Base-by-base conservation (phyloP, 495 filamentous ascomycete species). In the Geopyxis carbonaria region DNA sequence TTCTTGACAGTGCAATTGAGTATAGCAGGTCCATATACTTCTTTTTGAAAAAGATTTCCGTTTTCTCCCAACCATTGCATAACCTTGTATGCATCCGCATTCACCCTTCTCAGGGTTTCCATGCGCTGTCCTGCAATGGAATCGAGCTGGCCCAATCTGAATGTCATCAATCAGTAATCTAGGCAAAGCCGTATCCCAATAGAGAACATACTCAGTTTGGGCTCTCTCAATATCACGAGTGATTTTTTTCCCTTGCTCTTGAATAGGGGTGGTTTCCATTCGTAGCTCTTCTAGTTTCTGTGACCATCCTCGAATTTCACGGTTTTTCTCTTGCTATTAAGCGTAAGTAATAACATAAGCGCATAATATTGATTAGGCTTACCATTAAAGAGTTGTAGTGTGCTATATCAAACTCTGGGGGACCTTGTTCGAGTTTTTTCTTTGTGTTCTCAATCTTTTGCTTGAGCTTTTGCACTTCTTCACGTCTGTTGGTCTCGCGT, bases 11-110 rank as follows among this genome's bases (percentile, higher is more conserved):
- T 79, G 57, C 87, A 93, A 16, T 67, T 73, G 10, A 99, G 60
- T 41, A 87, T 67, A 0, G 89, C 74, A 13, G 89, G 89, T 0
- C 83, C 85, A 57, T 82, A 86, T 16, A 95, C 76, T 45, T 78
- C 68, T 38, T 78, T 72, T 54, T 86, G 70, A 42, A 95, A 94
- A 19, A 66, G 55, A 46, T 69, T 56, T 29, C 67, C 70, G 56
- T 95, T 73, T 2, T 73, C 53, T 45, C 76, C 65, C 40, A 94
- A 59, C 81, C 85, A 95, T 32, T 73, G 66, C 72, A 85, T 93
- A 16, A 74, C 77, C 48, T 54, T 65, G 8, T 64, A 60, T 2
- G 77, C 72, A 40, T 95, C 81, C 0, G 22, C 29, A 3, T 78
- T 64, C 46, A 76, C 72, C 29, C 49, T 68, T 14, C 5, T 7